Base-by-base conservation (phyloP, 1,284 basidiomycete species). In the Ustilago esculenta region DNA sequence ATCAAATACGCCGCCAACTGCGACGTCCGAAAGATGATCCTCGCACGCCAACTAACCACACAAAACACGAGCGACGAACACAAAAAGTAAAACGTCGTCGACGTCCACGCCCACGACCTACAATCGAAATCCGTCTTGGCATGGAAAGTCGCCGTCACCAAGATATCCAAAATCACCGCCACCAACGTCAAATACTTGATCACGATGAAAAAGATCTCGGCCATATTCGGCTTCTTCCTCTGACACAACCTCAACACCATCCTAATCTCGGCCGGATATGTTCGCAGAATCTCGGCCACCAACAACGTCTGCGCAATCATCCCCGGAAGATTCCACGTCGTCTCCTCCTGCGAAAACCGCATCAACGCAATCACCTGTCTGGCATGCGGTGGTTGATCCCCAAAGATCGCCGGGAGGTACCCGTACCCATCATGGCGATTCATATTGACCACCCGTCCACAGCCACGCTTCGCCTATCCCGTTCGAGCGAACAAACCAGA, bases 161-260 rank as follows among this genome's bases (percentile, higher is more conserved):
- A 3, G 4, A 63, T 58, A 42, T 61, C 58, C 8, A 45, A 35
- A 20, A 58, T 34, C 29, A 71, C 58, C 9, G 51, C 57, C 9
- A 66, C 20, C 10, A 71, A 40, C 9, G 54, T 37, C 1, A 60
- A 30, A 25, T 71, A 71, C 58, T 72, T 72, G 58, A 72, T 67
- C 17, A 51, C 17, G 17, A 72, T n/a, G 52, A 68, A 72, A 9
- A 72, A 53, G 20, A 64, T 55, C 47, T 72, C 69, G 36, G 69
- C 69, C 48, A 72, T 54, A 56, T 72, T 72, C 15, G 59, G 63
- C 30, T 67, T 63, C 14, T 32, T 27, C 5, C 69, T 53, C 23
- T 48, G 41, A 5, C 20, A 12, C 18, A 72, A 27, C 2, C 69
- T 50, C n/a, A 24, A 15, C 1, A 72, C 0, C 64, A 72, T 55